Conservation (phyloP, 768 basidiomycete species). For the Kwoniella pini region DNA sequence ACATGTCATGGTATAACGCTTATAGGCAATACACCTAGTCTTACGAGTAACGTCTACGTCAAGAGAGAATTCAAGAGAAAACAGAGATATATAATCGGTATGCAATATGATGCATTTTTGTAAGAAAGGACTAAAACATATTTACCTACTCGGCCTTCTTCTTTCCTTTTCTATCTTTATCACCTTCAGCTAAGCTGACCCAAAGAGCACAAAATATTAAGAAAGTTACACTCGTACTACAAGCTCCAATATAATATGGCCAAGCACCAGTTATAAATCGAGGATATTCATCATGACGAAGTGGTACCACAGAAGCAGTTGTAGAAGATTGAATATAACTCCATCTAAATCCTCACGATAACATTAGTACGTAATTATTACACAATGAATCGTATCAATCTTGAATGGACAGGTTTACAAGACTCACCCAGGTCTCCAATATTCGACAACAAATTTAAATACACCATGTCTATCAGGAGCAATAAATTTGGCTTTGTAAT, state of each 20-base stretch:
- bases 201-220: constrained; percentile 82
- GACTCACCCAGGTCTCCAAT: constrained; percentile 82
- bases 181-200: constrained; percentile 73
- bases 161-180: constrained; percentile 47
- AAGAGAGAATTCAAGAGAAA: too few species aligned
- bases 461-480: constrained; percentile 96
- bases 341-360: constrained; percentile 67
- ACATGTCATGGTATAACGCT: too few species aligned
- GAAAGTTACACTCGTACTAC: constrained; percentile 83
- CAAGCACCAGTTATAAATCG: constrained; percentile 93
- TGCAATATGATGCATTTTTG: too few species aligned
- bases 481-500: constrained; percentile 78
- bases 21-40: too few species aligned
- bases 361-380: background rate
- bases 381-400: too few species aligned
- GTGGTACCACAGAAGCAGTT: constrained; percentile 85
- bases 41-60: too few species aligned
- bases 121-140: too few species aligned
- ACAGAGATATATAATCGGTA: too few species aligned
- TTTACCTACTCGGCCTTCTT: constrained; percentile 60
- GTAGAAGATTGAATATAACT: constrained; percentile 72
- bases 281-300: constrained; percentile 90
- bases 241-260: constrained; percentile 91
- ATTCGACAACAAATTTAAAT: constrained; percentile 92
- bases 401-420: too few species aligned